Evolutionary conservation across 2,329 filamentous ascomycete genomes (phyloP), one percentile per base, ranked within the genome.

Genomic region (Colletotrichum sp.): DNA sequence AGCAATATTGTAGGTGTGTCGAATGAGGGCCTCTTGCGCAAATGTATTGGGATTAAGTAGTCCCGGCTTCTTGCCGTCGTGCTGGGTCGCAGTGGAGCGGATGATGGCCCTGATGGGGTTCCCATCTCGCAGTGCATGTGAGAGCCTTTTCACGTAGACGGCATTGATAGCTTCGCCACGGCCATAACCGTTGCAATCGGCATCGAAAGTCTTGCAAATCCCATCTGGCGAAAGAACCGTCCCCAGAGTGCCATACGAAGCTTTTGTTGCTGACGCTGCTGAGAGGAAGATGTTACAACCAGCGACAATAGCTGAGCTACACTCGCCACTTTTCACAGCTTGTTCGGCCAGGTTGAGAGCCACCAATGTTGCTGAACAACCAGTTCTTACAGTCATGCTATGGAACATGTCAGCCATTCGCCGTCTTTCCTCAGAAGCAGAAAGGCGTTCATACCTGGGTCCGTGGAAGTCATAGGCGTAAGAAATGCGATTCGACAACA

Each of bases 141-240:
- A 80, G 0, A 88, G 78, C 2, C 79, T 81, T 79, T 89, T 89
- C 2, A 89, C 67, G 3, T 87, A 69, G 8, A 89, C 39, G 12
- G 83, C 79, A 4, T 79, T 83, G 32, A 84, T 78, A 8, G 86
- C 87, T 70, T 89, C 88, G 25, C 69, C 69, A 4, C 69, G 69
- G 5, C 82, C 86, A 72, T 89, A 90, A 1, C 89, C 89, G 67
- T 88, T 80, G 2, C 86, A 88, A 11, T 78, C 76, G 8, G 82
- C 79, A 57, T 87, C 86, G 65, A 86, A 88, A 9, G 80, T 82
- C 67, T 82, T 78, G 71, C 79, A 82, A 2, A 68, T 72, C 5
- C 80, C 79, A 13, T 78, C 75, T 5, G 82, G 79, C 1, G 79
- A 80, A 11, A 83, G 78, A 2, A 81, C 76, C 9, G 57, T 62